A percentile compares a stretch with the other conserved stretches of the same genome.
phyloP scores from a whole-genome alignment of 495 filamentous ascomycete species.

The Jackrogersella minutella region DNA sequence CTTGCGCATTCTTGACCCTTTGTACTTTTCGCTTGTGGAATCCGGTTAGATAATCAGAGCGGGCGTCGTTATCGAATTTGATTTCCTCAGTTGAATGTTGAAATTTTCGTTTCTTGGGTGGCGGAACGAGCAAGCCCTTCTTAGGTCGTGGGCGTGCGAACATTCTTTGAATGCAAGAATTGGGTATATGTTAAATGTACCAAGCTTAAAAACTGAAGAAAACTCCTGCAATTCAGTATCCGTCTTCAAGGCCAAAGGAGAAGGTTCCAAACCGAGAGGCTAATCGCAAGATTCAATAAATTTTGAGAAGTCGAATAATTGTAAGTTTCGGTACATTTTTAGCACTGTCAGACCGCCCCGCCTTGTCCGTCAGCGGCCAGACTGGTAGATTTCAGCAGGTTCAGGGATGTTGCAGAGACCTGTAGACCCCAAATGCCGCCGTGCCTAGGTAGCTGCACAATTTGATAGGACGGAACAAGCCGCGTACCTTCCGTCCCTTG shows the following conservation, averaged over 20 bases:
- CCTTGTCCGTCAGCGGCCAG: conserved; percentile 3
- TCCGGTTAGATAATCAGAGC: conserved; percentile 87
- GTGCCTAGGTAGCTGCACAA: conserved; percentile 8
- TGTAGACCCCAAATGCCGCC: conserved; percentile 16
- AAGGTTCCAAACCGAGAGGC: background rate
- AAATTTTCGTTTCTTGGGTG: conserved; percentile 72
- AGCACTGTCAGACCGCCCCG: conserved; percentile 8
- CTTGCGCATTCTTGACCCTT: conserved; percentile 82
- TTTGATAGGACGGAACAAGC: conserved; percentile 28
- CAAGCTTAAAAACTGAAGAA: background rate
- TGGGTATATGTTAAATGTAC: background rate
- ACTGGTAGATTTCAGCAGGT: conserved; percentile 20
- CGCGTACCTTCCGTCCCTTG: conserved; percentile 11
- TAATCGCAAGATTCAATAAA: conserved; percentile 1
- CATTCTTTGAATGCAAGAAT: conserved; percentile 35
- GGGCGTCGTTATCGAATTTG: conserved; percentile 77
- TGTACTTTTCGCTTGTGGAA: conserved; percentile 95
- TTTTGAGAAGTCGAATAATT: conserved; percentile 13
- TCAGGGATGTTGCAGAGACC: conserved; percentile 12
- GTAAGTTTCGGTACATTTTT: background rate
- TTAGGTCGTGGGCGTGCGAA: conserved; percentile 60
- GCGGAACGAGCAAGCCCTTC: conserved; percentile 55
- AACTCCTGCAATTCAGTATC: no score
- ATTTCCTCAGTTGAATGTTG: conserved; percentile 73
- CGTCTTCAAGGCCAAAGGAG: background rate